Base-by-base conservation (phyloP, 1,139 yeast genomes). In the Debaryomycetaceae sp. region DNA sequence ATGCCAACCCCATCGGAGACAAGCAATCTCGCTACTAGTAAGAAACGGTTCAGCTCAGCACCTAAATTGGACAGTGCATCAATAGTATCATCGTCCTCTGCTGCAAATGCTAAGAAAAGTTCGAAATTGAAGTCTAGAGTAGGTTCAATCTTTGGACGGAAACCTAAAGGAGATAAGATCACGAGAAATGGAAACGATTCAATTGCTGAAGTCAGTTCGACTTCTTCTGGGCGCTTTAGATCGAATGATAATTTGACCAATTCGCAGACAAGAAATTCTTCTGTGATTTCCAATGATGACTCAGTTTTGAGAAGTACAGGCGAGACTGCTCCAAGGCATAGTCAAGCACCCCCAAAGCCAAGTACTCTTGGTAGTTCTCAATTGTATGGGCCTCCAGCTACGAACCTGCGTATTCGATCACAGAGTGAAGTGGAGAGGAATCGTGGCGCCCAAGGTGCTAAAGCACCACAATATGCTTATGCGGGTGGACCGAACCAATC, bases 131-230 rank as follows among this genome's bases (percentile, higher is more conserved):
- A 83, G 60, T 86, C 95, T 5, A 83, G 74, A 59, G 90, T 90
- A 36, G 97, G 97, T 14, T 88, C 97, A 0, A 83, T 90, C 48
- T 86, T 90, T 62, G 84, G 86, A 38, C 79, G 87, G 52, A 82
- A 80, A 57, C 78, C 61, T 44, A 71, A 80, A 53, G 14, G 34
- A 8, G 41, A 41, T n/a, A 34, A 36, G n/a, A 11, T 38, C 5
- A 56, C 60, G 24, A 54, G 54, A 41, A 44, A 44, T 24, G 34
- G 56, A 6, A 55, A 49, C 37, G 62, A 57, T 11, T 48, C 65
- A 6, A 67, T 68, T 41, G 71, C 70, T 6, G 78, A 73, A 52
- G 56, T 62, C 41, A 71, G 59, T 8, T 65, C 73, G 1, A 51
- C 59, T 24, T 58, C 72, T 5, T 53, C 63, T 24, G 47, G 61